Evolutionary conservation across 495 filamentous ascomycete genomes (phyloP).

Genomic region (Talaromyces liani): DNA sequence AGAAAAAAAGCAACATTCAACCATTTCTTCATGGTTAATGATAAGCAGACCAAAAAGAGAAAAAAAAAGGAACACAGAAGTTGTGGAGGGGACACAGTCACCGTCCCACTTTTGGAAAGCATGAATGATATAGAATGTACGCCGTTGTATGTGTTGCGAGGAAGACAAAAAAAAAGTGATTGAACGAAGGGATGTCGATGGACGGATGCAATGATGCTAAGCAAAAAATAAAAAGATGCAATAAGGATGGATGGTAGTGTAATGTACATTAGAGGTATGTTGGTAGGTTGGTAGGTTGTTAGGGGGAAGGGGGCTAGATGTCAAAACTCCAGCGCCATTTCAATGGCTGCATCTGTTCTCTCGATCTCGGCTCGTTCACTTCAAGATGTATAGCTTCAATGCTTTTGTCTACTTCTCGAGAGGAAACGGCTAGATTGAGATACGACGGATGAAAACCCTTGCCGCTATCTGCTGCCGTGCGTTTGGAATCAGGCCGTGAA

Average conservation of each 20-base stretch:
- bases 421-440: conserved; percentile 26
- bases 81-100: background rate
- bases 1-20: background rate
- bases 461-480: conserved; percentile 21
- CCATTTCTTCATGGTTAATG: background rate
- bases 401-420: conserved; percentile 27
- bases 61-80: background rate
- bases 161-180: background rate
- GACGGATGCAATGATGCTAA: conserved; percentile 3
- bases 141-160: conserved; percentile 5
- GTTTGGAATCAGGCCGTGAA: conserved; percentile 35
- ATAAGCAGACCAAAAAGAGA: background rate
- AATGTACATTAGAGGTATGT: background rate
- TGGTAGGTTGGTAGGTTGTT: background rate
- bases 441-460: conserved; percentile 24
- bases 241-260: conserved; percentile 4
- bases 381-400: conserved; percentile 35
- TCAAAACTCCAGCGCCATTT: conserved; percentile 46
- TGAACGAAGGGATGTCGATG: background rate
- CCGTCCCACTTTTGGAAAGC: background rate
- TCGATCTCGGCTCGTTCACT: conserved; percentile 23
- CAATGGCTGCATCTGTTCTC: conserved; percentile 16
- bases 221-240: background rate
- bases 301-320: conserved; percentile 16
- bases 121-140: background rate